Evolutionary conservation across 441 rosid genomes (phyloP).

Genomic region (Pelargonium fulgidum): DNA sequence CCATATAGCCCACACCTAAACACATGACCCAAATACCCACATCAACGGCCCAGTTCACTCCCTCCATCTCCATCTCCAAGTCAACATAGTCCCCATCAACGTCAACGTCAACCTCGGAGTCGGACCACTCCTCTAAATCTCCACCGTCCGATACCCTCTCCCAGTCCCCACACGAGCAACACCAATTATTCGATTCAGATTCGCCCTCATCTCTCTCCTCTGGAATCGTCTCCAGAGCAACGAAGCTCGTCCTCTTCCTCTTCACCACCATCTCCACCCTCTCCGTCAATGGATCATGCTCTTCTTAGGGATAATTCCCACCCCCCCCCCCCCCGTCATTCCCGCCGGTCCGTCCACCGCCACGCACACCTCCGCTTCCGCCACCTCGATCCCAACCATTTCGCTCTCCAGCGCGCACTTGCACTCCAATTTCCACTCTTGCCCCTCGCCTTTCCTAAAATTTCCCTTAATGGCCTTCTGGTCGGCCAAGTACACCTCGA

Average conservation of each 20-base stretch:
- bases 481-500: slow-evolving; percentile 55
- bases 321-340: too few relatives aligned
- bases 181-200: slow-evolving; percentile 22
- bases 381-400: slow-evolving; percentile 16
- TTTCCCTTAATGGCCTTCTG: slow-evolving; percentile 55
- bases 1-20: slow-evolving; percentile 52
- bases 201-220: slow-evolving; percentile 35
- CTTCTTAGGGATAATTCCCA: too few relatives aligned
- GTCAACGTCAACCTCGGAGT: slow-evolving; percentile 24
- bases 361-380: slow-evolving; percentile 42
- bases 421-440: slow-evolving; percentile 54
- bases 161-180: slow-evolving; percentile 25
- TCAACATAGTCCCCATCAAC: background rate
- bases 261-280: slow-evolving; percentile 34
- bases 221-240: slow-evolving; percentile 59
- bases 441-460: slow-evolving; percentile 41
- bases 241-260: slow-evolving; percentile 22
- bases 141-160: slow-evolving; percentile 20
- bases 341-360: slow-evolving; percentile 48
- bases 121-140: slow-evolving; percentile 20
- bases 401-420: slow-evolving; percentile 35
- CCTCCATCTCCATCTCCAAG: slow-evolving; percentile 38
- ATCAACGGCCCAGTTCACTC: slow-evolving; percentile 70
- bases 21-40: slow-evolving; percentile 70
- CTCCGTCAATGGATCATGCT: slow-evolving; percentile 36